Conservation (phyloP, 2,329 filamentous ascomycete genomes). For the Xylariomycetidae sp. region DNA sequence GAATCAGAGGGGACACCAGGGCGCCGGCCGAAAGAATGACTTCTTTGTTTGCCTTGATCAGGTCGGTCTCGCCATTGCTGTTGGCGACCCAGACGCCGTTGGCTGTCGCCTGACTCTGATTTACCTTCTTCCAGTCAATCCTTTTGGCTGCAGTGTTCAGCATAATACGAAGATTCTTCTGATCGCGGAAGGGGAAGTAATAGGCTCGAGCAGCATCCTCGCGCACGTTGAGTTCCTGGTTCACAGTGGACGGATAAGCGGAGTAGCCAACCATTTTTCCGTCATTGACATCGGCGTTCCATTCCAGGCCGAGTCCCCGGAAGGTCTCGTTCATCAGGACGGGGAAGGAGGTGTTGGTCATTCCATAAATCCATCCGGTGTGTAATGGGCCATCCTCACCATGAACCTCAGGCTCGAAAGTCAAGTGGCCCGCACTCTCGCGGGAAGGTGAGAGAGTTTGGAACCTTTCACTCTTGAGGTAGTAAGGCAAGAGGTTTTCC, state of each 20-base stretch:
- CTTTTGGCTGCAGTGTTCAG: neutral
- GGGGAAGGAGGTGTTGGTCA: neutral
- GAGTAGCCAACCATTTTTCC: neutral
- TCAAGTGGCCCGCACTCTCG: neutral
- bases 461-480: constrained; percentile 12
- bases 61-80: neutral
- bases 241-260: neutral
- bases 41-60: neutral
- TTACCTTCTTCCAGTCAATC: no score
- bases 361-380: neutral
- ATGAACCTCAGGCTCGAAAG: neutral
- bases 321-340: neutral
- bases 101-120: neutral
- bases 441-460: neutral
- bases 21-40: neutral
- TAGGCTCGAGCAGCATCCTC: neutral
- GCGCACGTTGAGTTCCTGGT: neutral
- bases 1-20: neutral
- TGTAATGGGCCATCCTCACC: neutral
- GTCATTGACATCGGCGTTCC: neutral
- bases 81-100: neutral
- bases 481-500: constrained; percentile 23
- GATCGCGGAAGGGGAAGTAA: neutral
- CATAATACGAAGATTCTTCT: neutral
- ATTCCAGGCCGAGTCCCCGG: neutral